Conservation (phyloP, 2,329 filamentous ascomycete species). For the Pestalotiopsis sp. region DNA sequence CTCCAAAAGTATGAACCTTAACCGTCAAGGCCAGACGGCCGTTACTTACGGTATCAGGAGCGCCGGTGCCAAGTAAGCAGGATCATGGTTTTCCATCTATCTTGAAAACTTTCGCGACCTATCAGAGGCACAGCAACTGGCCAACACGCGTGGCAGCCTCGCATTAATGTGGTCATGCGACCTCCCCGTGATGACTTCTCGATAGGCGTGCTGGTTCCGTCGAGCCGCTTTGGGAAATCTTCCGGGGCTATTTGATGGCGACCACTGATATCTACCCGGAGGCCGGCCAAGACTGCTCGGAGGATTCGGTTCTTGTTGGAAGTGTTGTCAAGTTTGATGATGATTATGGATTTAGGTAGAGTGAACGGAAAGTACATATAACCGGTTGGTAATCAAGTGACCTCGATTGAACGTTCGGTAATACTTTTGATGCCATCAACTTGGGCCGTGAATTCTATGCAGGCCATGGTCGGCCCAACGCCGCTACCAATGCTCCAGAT, state of each 20-base stretch:
- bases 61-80: not conserved
- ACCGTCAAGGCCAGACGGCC: not conserved
- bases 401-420: not conserved
- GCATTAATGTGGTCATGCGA: not conserved
- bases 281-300: not conserved
- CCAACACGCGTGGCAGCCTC: not conserved
- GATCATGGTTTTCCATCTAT: not conserved
- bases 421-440: no score
- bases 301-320: not conserved
- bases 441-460: no score
- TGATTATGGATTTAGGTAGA: no score
- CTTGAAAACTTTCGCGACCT: not conserved
- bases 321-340: no score
- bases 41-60: not conserved
- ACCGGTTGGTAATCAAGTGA: not conserved
- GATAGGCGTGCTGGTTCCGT: conserved; percentile 6
- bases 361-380: not conserved
- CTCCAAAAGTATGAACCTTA: not conserved
- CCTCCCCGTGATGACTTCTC: not conserved
- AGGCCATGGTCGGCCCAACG: not conserved
- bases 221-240: conserved; percentile 1
- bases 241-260: not conserved
- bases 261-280: not conserved
- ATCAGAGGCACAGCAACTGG: not conserved
- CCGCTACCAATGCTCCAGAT: no score